Percentiles rank a stretch among this genome's conserved stretches.
These are phyloP conservation scores for Magnaporthales sp. DNA, from an alignment of 2,329 filamentous ascomycete genomes.

Conservation along the genomic window DNA sequence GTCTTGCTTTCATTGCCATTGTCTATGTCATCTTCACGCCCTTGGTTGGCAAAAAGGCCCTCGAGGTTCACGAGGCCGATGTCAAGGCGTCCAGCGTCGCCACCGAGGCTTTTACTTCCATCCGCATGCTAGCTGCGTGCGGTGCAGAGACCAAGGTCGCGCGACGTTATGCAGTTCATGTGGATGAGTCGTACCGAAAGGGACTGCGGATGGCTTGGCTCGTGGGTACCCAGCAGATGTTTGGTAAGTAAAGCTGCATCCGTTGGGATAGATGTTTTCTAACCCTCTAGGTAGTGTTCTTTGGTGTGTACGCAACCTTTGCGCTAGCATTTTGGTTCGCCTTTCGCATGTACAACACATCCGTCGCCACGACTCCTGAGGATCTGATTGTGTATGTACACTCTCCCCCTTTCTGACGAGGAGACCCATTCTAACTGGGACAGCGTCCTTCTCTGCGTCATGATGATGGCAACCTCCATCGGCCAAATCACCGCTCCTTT, in stretches of 20 bases:
- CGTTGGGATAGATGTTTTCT: background rate
- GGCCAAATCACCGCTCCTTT: conserved; percentile 47
- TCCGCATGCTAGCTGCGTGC: conserved; percentile 33
- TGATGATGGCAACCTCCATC: conserved; percentile 47
- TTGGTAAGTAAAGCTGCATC: conserved; percentile 12
- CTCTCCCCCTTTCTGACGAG: background rate
- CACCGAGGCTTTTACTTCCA: conserved; percentile 29
- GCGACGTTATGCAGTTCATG: conserved; percentile 24
- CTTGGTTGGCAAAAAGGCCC: conserved; percentile 21
- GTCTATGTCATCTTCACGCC: conserved; percentile 23
- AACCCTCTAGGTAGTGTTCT: conserved; percentile 15
- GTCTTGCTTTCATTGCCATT: conserved; percentile 31
- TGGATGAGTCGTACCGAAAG: conserved; percentile 24
- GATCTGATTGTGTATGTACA: conserved; percentile 43
- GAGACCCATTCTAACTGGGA: background rate
- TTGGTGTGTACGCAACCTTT: conserved; percentile 29
- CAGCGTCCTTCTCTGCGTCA: conserved; percentile 46
- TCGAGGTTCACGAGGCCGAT: conserved; percentile 25
- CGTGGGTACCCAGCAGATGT: conserved; percentile 16
- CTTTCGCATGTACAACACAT: conserved; percentile 38
- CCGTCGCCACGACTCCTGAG: conserved; percentile 37
- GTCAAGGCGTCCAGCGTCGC: conserved; percentile 26
- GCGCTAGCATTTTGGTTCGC: conserved; percentile 56
- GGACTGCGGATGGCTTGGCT: conserved; percentile 17
- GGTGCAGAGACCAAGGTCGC: conserved; percentile 28